Base-by-base conservation (phyloP, 768 basidiomycete species). In the Fomitopsis pulvina region DNA sequence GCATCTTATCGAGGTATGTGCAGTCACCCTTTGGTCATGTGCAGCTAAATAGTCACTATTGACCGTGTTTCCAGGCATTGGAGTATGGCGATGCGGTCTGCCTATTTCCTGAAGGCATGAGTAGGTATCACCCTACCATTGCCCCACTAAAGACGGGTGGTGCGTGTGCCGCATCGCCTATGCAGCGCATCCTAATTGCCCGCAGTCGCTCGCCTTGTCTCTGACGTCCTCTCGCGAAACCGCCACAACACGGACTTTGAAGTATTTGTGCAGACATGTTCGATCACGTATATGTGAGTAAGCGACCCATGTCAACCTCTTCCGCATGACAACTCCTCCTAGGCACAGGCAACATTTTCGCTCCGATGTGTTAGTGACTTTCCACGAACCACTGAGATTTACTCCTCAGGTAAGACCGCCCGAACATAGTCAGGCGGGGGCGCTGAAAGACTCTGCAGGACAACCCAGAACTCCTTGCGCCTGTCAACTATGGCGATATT, bases 101-200 rank as follows among this genome's bases (percentile, higher is more conserved):
- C 60, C 58, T 92, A 48, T 92, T 92, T 58, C 90, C 91, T 2
- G 92, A 93, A 68, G 92, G 92, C 1, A 77, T 83, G 69, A 90
- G 87, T 59, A 74, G 89, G 39, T 94, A 85, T 64, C 86, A 88
- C 57, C 88, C 91, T 0, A 82, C 78, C n/a, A 86, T 94, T 47
- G 87, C 90, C 3, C 88, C 91, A 2, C 64, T 94, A 45, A 91
- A 90, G 64, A 92, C 91, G 9, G 92, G 92, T 64, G 87, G 87
- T 86, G 47, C 40, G 71, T 63, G 2, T 16, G 18, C 26, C 25
- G 18, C 11, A 25, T 18, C 48, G 51, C 41, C 12, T 26, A 21
- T 20, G 14, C 24, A 5, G 11, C n/a, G 30, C 38, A 52, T 27
- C 18, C 39, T n/a, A 16, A 45, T 45, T 26, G 48, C 45, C 38